Evolutionary conservation across 2,329 filamentous ascomycete genomes (phyloP).

Genomic region (Hymenoscyphus fraxineus): DNA sequence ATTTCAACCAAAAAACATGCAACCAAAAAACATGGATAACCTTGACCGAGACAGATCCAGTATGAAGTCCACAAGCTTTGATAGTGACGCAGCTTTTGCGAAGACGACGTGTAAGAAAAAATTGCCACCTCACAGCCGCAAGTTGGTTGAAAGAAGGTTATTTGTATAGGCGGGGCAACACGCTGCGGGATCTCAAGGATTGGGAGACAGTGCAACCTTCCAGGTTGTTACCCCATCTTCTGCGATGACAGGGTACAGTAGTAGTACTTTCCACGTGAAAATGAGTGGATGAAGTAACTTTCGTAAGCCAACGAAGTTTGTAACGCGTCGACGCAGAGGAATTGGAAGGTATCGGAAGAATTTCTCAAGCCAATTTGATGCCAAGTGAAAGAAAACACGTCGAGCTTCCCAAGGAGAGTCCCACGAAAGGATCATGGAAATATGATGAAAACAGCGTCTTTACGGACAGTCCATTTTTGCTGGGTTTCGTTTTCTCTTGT

Average conservation of each 20-base stretch:
- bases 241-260: not conserved
- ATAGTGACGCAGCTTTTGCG: no score
- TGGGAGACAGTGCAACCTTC: not conserved
- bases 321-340: not conserved
- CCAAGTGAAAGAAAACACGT: not conserved
- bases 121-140: not conserved
- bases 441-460: not conserved
- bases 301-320: not conserved
- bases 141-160: constrained; percentile 1
- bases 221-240: not conserved
- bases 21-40: not conserved
- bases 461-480: not conserved
- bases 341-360: not conserved
- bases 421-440: not conserved
- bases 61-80: not conserved
- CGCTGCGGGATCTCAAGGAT: not conserved
- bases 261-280: not conserved
- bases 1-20: no score
- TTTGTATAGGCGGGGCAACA: constrained; percentile 1
- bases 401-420: not conserved
- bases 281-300: not conserved
- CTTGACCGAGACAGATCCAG: not conserved
- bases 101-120: not conserved
- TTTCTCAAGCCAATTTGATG: no score
- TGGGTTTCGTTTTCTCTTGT: not conserved